Evolutionary conservation across 371 early-diverging fungal genomes (phyloP).

Genomic region (Rhizopus microsporus): DNA sequence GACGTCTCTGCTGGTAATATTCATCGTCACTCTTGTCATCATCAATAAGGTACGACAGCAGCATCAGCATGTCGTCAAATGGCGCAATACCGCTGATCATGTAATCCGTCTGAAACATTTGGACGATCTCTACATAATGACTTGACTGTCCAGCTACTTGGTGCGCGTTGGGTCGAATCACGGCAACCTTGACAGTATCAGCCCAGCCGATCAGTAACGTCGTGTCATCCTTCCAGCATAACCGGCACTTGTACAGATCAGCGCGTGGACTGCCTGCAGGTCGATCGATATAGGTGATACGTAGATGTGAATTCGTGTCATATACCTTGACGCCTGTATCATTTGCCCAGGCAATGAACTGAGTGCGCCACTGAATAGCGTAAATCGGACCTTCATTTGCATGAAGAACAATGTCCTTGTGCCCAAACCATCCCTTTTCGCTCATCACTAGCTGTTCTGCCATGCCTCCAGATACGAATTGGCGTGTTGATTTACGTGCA

Average conservation of each 20-base stretch:
- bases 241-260: constrained; percentile 83
- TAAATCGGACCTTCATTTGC: constrained; percentile 90
- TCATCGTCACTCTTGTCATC: constrained; percentile 29
- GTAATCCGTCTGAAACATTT: constrained; percentile 86
- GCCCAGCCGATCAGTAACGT: constrained; percentile 93
- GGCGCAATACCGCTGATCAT: constrained; percentile 89
- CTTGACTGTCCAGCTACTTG: constrained; percentile 53
- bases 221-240: constrained; percentile 82
- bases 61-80: constrained; percentile 70
- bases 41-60: constrained; percentile 72
- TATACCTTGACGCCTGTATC: constrained; percentile 88
- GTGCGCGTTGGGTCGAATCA: constrained; percentile 52
- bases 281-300: constrained; percentile 84
- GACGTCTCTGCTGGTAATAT: constrained; percentile 30
- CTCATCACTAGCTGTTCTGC: constrained; percentile 83
- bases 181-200: constrained; percentile 83
- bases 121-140: constrained; percentile 76
- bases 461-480: constrained; percentile 89
- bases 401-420: constrained; percentile 73
- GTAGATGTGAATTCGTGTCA: constrained; percentile 67
- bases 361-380: constrained; percentile 80
- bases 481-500: constrained; percentile 67
- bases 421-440: constrained; percentile 70
- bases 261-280: constrained; percentile 79
- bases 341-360: constrained; percentile 91